phyloP scores from a whole-genome alignment of 2,329 filamentous ascomycete species.

The Colletotrichum sidae region DNA sequence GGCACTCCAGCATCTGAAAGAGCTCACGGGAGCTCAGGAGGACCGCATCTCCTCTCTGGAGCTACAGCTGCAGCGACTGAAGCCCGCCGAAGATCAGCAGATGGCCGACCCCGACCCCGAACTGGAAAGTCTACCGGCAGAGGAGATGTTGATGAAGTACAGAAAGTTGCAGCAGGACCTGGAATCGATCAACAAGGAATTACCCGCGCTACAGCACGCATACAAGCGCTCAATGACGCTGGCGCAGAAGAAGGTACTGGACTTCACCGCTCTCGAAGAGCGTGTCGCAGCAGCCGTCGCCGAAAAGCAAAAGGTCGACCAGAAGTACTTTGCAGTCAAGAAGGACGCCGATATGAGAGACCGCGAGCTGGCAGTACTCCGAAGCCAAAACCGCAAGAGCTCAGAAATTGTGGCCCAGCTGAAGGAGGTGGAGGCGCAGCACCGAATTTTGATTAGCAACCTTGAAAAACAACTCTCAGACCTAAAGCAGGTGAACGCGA shows the following conservation, averaged over 20 bases:
- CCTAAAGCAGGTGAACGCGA: conserved; percentile 81
- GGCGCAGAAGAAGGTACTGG: conserved; percentile 87
- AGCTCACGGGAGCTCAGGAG: conserved; percentile 82
- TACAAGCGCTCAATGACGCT: conserved; percentile 90
- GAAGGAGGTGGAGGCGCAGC: conserved; percentile 88
- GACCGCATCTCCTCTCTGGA: conserved; percentile 86
- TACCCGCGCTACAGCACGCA: conserved; percentile 89
- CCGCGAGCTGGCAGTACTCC: conserved; percentile 81
- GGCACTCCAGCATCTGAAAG: conserved; percentile 79
- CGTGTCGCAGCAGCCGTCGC: conserved; percentile 78
- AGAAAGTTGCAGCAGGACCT: conserved; percentile 83
- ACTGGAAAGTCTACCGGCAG: conserved; percentile 70
- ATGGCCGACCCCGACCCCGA: conserved; percentile 59
- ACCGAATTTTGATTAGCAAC: conserved; percentile 80
- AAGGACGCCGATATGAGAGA: conserved; percentile 91
- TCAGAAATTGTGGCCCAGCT: conserved; percentile 93
- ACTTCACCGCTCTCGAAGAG: conserved; percentile 81
- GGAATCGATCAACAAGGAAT: conserved; percentile 84
- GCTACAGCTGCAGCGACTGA: conserved; percentile 80
- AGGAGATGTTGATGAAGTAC: conserved; percentile 81
- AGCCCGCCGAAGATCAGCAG: conserved; percentile 58
- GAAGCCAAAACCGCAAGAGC: conserved; percentile 87
- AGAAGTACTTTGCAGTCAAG: conserved; percentile 97
- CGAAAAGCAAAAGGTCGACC: conserved; percentile 96
- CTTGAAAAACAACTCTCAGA: conserved; percentile 93